Conservation (phyloP, 345 rosid genomes). For the Noccaea caerulescens region DNA sequence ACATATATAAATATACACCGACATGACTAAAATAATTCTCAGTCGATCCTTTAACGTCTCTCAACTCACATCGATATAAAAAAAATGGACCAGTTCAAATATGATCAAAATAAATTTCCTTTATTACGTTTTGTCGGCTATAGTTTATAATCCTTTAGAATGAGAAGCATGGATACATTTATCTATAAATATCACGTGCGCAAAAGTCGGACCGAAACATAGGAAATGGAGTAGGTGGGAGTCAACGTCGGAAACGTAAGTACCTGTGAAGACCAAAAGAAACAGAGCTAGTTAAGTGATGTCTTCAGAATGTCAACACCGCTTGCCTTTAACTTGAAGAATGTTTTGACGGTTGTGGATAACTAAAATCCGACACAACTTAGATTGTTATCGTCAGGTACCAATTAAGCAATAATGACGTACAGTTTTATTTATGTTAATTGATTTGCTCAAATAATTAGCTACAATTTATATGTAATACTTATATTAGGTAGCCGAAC, state of each 20-base stretch:
- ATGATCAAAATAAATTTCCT: background rate
- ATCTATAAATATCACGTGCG: background rate
- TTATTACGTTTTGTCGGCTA: background rate
- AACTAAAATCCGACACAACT: background rate
- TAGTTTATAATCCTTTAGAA: background rate
- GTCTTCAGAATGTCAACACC: constrained; percentile 37
- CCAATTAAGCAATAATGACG: background rate
- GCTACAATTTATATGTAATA: background rate
- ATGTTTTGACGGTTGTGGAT: constrained; percentile 9
- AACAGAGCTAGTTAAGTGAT: constrained; percentile 8
- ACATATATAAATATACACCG: background rate
- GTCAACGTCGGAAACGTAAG: constrained; percentile 32
- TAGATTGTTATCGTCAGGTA: background rate
- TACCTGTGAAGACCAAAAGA: constrained; percentile 35
- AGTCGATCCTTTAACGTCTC: background rate
- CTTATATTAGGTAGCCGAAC: constrained; percentile 44
- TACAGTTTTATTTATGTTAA: background rate
- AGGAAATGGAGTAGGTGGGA: constrained; percentile 30
- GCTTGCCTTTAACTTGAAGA: constrained; percentile 20
- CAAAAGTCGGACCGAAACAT: constrained; percentile 33
- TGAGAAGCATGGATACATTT: background rate
- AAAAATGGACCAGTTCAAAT: background rate
- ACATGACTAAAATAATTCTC: background rate
- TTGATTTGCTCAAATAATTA: constrained; percentile 1
- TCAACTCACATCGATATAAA: background rate